A percentile compares a stretch with the other conserved stretches of the same genome.
These are phyloP conservation scores for Stramenopiles sp. DNA, from an alignment of 352 stramenopile species.

Conservation along the genomic window DNA sequence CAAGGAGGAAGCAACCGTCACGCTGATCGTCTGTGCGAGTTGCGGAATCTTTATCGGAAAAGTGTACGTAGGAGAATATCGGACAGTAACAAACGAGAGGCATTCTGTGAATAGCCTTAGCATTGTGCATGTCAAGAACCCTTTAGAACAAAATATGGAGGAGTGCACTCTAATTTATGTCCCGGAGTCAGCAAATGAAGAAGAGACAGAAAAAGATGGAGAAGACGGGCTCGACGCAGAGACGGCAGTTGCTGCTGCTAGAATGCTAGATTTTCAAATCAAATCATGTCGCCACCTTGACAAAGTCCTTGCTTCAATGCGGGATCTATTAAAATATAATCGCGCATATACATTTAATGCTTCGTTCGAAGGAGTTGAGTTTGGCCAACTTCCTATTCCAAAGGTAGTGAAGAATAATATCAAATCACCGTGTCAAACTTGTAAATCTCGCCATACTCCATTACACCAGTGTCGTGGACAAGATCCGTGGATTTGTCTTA, in stretches of 20 bases:
- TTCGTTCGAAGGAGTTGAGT: background rate
- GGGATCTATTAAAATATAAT: background rate
- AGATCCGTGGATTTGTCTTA: background rate
- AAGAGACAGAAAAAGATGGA: background rate
- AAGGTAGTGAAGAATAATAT: background rate
- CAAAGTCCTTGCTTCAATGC: background rate
- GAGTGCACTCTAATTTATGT: background rate
- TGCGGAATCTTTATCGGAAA: background rate
- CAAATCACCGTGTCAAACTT: background rate
- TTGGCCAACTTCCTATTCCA: background rate
- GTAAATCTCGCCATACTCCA: background rate
- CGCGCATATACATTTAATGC: background rate
- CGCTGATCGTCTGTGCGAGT: background rate
- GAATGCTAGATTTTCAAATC: conserved; percentile 1
- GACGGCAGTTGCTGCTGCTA: background rate
- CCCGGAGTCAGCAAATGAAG: no score
- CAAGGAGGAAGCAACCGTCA: background rate
- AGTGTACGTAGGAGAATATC: background rate
- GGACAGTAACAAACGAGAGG: background rate
- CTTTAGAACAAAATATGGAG: background rate
- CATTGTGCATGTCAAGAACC: background rate
- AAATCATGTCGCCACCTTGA: background rate
- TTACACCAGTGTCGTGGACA: background rate
- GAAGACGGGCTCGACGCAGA: background rate
- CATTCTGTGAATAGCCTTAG: background rate